Conservation (phyloP, 1,284 basidiomycete species). For the Sutorius eximius region DNA sequence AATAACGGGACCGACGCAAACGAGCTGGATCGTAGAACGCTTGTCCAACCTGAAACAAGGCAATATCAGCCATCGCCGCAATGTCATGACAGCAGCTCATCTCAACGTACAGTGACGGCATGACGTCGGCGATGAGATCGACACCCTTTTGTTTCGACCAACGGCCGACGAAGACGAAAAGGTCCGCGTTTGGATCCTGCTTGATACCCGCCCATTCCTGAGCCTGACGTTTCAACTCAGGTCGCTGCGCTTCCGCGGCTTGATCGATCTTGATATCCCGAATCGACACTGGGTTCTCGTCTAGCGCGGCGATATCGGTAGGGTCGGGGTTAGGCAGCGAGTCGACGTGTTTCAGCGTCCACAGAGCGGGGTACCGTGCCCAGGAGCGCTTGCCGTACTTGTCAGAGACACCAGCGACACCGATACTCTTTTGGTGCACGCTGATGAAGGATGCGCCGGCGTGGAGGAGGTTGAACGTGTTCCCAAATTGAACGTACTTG, state of each 20-base stretch:
- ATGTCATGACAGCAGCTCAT: background rate
- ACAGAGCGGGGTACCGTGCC: constrained; percentile 92
- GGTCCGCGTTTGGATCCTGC: constrained; percentile 84
- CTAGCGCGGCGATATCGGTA: constrained; percentile 88
- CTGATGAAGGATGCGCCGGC: constrained; percentile 91
- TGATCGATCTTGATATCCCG: constrained; percentile 77
- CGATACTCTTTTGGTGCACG: constrained; percentile 86
- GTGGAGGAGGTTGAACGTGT: constrained; percentile 92
- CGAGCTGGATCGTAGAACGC: constrained; percentile 80
- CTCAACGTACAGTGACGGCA: constrained; percentile 76
- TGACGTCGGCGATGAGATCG: constrained; percentile 90
- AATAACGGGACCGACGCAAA: constrained; percentile 90
- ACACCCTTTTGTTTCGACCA: constrained; percentile 98
- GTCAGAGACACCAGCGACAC: constrained; percentile 93
- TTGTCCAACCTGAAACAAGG: constrained; percentile 68
- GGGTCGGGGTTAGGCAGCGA: constrained; percentile 92
- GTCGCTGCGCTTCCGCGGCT: constrained; percentile 83
- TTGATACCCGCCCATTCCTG: constrained; percentile 93
- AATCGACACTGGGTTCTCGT: constrained; percentile 71
- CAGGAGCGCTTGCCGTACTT: constrained; percentile 94
- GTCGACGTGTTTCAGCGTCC: constrained; percentile 93
- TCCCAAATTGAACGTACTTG: constrained; percentile 95
- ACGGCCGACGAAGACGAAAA: constrained; percentile 93
- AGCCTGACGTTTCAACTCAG: constrained; percentile 85
- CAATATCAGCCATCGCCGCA: constrained; percentile 11